Percentiles rank a stretch among this genome's conserved stretches.
Conservation (phyloP, 192 early-diverging fungal species). For the Backusella luteola region DNA sequence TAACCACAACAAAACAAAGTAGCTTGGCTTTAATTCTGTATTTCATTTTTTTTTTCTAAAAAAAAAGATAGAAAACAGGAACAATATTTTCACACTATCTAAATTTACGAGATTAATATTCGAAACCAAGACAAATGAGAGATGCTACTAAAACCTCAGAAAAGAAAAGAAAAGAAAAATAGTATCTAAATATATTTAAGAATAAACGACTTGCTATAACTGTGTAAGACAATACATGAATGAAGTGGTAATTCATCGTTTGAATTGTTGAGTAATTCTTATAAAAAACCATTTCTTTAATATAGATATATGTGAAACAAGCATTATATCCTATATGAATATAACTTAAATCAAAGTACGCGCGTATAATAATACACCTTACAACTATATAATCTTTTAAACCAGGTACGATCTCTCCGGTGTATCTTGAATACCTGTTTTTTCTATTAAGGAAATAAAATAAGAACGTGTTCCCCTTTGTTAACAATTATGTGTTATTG, state of each 20-base stretch:
- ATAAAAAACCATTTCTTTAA: neutral
- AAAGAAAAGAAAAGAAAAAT: neutral
- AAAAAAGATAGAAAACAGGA: neutral
- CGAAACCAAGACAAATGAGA: neutral
- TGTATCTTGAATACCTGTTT: neutral
- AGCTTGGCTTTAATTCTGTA: neutral
- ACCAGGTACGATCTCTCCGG: neutral
- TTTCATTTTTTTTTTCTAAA: neutral
- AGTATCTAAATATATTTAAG: neutral
- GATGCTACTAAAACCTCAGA: neutral
- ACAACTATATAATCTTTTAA: neutral
- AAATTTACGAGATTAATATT: neutral
- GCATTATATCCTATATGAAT: too few relatives aligned
- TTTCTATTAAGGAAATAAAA: neutral
- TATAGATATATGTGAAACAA: neutral
- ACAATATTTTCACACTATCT: neutral
- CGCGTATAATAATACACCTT: neutral
- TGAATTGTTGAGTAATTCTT: neutral
- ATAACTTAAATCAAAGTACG: neutral
- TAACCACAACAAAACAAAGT: too few relatives aligned
- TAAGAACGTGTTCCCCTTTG: neutral
- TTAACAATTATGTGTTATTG: too few relatives aligned
- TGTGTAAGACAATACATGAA: neutral
- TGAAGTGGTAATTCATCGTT: neutral
- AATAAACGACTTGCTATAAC: neutral